phyloP scores from a whole-genome alignment of 2,329 filamentous ascomycete species.

The Cladosporium halotolerans region DNA sequence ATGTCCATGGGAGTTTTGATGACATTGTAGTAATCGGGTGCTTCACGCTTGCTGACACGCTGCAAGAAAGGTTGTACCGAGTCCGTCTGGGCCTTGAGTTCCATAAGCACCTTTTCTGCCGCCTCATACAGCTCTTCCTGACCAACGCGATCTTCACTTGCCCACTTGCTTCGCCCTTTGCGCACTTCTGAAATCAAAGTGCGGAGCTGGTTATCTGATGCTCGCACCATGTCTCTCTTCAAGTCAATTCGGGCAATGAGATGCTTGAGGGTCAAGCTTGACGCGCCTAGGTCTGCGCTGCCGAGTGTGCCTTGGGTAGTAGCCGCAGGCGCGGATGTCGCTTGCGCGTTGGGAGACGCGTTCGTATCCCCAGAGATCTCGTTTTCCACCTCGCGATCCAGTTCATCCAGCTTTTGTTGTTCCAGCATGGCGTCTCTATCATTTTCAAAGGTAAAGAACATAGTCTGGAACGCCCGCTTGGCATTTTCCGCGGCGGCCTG shows the following conservation, averaged over 20 bases:
- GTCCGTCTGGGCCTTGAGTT: slow-evolving; percentile 94
- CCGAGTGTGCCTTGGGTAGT: slow-evolving; percentile 82
- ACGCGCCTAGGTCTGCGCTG: slow-evolving; percentile 89
- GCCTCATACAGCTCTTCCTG: slow-evolving; percentile 98
- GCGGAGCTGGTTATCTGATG: slow-evolving; percentile 86
- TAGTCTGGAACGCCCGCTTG: slow-evolving; percentile 81
- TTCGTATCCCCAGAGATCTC: slow-evolving; percentile 68
- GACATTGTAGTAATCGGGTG: slow-evolving; percentile 86
- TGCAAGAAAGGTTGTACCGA: slow-evolving; percentile 95
- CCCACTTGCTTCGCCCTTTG: slow-evolving; percentile 98
- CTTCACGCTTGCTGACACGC: slow-evolving; percentile 92
- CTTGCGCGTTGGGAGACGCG: slow-evolving; percentile 47
- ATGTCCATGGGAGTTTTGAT: slow-evolving; percentile 98
- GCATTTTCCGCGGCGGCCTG: slow-evolving; percentile 85
- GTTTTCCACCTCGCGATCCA: slow-evolving; percentile 90
- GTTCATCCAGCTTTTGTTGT: slow-evolving; percentile 92
- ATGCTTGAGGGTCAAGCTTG: slow-evolving; percentile 92
- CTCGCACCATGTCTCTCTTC: slow-evolving; percentile 82
- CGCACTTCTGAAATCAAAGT: slow-evolving; percentile 94
- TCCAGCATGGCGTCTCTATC: slow-evolving; percentile 95
- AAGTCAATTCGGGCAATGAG: slow-evolving; percentile 92
- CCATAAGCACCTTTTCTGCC: slow-evolving; percentile 90
- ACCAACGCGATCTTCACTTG: slow-evolving; percentile 92
- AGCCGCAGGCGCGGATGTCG: slow-evolving; percentile 44
- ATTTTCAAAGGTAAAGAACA: slow-evolving; percentile 93